These are phyloP conservation scores for Sphagnurus paluster DNA, from an alignment of 1,284 basidiomycete species.

Conservation along the genomic window DNA sequence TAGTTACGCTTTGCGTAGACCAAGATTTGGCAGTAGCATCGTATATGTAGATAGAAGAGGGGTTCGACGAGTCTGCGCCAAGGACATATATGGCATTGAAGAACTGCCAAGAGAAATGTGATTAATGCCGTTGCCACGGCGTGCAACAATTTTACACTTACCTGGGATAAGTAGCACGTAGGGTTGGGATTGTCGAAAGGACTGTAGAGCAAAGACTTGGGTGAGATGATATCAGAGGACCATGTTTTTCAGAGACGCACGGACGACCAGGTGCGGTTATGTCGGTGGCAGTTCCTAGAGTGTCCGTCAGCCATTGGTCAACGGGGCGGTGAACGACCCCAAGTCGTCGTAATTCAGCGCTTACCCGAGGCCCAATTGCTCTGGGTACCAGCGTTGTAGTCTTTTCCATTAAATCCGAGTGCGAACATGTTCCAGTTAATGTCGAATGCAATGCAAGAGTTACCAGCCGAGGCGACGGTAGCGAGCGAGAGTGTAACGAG, in stretches of 20 bases:
- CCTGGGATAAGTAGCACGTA: constrained; percentile 74
- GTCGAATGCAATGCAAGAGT: constrained; percentile 72
- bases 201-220: constrained; percentile 32
- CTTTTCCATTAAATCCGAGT: constrained; percentile 73
- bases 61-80: constrained; percentile 68
- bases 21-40: constrained; percentile 63
- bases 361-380: constrained; percentile 62
- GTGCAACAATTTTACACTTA: constrained; percentile 22
- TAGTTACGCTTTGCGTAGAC: constrained; percentile 56
- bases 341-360: constrained; percentile 20
- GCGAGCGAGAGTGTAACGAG: constrained; percentile 53
- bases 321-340: not conserved
- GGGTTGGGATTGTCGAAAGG: constrained; percentile 67
- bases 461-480: constrained; percentile 36
- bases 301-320: not conserved
- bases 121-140: not conserved
- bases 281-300: constrained; percentile 53
- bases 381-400: constrained; percentile 69
- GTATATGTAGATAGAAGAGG: constrained; percentile 68
- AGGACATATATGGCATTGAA: constrained; percentile 79
- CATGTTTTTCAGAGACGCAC: constrained; percentile 42
- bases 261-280: constrained; percentile 68
- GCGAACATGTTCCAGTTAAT: constrained; percentile 68
- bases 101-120: constrained; percentile 54
- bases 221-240: constrained; percentile 3